Conservation (phyloP, 2,329 filamentous ascomycete genomes). For the Domatiomyces catenatus region DNA sequence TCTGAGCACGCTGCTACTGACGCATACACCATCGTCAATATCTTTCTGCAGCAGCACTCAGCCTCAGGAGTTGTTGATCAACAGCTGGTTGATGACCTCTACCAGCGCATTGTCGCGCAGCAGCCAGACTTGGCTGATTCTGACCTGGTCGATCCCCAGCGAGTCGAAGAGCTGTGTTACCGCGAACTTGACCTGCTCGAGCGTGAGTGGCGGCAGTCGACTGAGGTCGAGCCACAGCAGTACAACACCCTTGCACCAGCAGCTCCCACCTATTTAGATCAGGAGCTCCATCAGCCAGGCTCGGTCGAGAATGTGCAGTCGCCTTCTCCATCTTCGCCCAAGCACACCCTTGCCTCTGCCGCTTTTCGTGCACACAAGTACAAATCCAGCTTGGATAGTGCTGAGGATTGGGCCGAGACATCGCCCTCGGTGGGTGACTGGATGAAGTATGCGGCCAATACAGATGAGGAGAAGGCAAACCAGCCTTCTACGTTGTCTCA, state of each 20-base stretch:
- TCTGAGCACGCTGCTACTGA: slow-evolving; percentile 10
- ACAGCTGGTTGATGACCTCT: slow-evolving; percentile 17
- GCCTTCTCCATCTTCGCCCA: not conserved
- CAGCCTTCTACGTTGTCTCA: slow-evolving; percentile 6
- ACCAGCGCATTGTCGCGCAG: slow-evolving; percentile 28
- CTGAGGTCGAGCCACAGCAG: not conserved
- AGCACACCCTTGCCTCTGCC: slow-evolving; percentile 4
- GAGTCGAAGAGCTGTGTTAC: slow-evolving; percentile 40
- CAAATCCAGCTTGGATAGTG: slow-evolving; percentile 29
- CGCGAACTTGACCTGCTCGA: slow-evolving; percentile 27
- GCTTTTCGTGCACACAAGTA: slow-evolving; percentile 17
- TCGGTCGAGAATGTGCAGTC: not conserved
- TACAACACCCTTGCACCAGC: not conserved
- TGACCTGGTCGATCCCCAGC: slow-evolving; percentile 39
- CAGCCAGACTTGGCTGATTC: slow-evolving; percentile 39
- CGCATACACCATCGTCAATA: slow-evolving; percentile 17
- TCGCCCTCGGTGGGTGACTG: slow-evolving; percentile 36
- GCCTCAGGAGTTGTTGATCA: slow-evolving; percentile 21
- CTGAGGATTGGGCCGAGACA: slow-evolving; percentile 34
- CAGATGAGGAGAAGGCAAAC: slow-evolving; percentile 3
- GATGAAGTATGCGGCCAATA: slow-evolving; percentile 27
- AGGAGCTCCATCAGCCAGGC: not conserved
- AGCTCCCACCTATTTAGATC: not conserved
- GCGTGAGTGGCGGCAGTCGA: not conserved
- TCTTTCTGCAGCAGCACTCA: slow-evolving; percentile 15